phyloP scores from a whole-genome alignment of 2,329 filamentous ascomycete species.

The Lasiodiplodia sp. region DNA sequence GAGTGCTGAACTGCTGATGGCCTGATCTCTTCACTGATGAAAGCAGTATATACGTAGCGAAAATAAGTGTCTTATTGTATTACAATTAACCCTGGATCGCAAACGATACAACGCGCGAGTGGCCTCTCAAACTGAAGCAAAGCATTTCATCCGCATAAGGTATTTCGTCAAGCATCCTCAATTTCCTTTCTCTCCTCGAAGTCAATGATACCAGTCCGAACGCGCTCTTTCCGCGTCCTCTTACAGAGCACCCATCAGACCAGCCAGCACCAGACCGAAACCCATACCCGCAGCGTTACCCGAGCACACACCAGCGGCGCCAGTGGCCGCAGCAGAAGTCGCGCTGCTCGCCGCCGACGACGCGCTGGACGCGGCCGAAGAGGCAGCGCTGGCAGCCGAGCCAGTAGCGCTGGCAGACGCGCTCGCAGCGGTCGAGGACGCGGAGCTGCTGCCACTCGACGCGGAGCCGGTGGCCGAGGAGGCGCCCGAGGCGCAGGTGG shows the following conservation, averaged over 20 bases:
- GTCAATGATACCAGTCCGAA: neutral
- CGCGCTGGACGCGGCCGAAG: neutral
- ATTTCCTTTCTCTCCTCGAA: neutral
- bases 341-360: constrained; percentile 4
- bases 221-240: neutral
- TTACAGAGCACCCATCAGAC: constrained; percentile 19
- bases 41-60: neutral
- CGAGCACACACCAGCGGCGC: constrained; percentile 3
- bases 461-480: constrained; percentile 30
- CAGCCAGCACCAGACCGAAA: constrained; percentile 23
- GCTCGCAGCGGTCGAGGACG: neutral
- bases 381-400: neutral
- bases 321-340: constrained; percentile 1
- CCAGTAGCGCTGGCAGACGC: constrained; percentile 27
- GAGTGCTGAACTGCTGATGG: neutral
- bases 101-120: neutral
- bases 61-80: neutral
- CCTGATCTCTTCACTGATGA: neutral
- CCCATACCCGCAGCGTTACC: constrained; percentile 22
- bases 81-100: constrained; percentile 2
- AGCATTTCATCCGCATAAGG: neutral
- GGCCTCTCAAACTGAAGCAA: neutral
- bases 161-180: neutral
- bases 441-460: constrained; percentile 4
- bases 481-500: constrained; percentile 46